Base-by-base conservation (phyloP, 2,329 filamentous ascomycete genomes). In the Tetracladium maxilliforme region DNA sequence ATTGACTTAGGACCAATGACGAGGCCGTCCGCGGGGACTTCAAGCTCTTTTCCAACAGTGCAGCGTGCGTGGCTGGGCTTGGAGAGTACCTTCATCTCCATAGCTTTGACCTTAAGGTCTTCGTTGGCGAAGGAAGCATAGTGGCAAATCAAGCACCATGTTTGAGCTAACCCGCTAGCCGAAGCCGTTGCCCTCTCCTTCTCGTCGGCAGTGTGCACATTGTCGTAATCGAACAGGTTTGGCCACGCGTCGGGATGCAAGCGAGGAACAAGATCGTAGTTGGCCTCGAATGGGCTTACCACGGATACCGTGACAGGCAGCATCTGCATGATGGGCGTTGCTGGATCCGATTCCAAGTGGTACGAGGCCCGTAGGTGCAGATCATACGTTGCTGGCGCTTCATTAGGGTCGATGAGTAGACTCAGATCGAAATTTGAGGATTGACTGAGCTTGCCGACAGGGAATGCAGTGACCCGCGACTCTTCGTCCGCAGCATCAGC, bases 281-380 rank as follows among this genome's bases (percentile, higher is more conserved):
- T 90, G 10, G 84, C 81, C 51, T 93, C 84, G 39, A 98, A 95
- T 0, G 87, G 83, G 24, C 72, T 75, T 27, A 82, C 70, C 28
- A 94, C 65, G 19, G 71, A 66, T 5, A 95, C 48, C 26, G 76
- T 72, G 19, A 79, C 63, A 2, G 70, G 61, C 13, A 77, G 53
- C 3, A 65, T 69, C 47, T 92, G 87, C 19, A 74, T 70, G 19
- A 95, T 77, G 2, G 77, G 74, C 2, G 84, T 93, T 25, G 79
- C 76, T 1, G 72, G 58, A 43, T 95, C 86, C 6, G 80, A 79
- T 4, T 73, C 58, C 3, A 95, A 61, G 39, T 79, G 71, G 44
- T 98, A 98, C 6, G 70, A 61, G 2, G 78, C 71, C 35, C 73
- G 75, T 23, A 93, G 50, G 14, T 75, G 71, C 16, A 94, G 36